Percentiles rank a stretch among this genome's conserved stretches.
phyloP scores from a whole-genome alignment of 2,329 filamentous ascomycete genomes.

The Hymenoscyphus linearis region DNA sequence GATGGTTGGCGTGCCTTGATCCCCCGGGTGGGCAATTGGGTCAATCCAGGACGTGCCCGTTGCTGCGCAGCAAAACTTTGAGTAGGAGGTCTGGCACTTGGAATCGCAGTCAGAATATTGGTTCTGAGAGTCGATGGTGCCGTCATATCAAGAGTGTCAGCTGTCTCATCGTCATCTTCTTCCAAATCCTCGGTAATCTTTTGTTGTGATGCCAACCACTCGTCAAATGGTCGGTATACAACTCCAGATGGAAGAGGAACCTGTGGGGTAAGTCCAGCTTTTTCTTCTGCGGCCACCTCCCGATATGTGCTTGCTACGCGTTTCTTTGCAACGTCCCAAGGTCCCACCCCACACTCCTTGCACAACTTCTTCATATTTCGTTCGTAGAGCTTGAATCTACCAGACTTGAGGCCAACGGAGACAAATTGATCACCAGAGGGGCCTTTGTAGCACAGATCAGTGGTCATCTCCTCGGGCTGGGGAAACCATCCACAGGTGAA shows the following conservation, averaged over 20 bases:
- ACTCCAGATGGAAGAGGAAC: conserved; percentile 57
- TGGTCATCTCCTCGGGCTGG: conserved; percentile 50
- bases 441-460: conserved; percentile 50
- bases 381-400: conserved; percentile 33
- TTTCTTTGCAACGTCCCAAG: conserved; percentile 43
- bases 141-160: conserved; percentile 15
- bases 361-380: conserved; percentile 55
- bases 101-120: conserved; percentile 16
- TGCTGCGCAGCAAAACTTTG: conserved; percentile 65
- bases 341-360: conserved; percentile 53
- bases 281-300: conserved; percentile 64
- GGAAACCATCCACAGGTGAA: conserved; percentile 75
- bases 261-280: conserved; percentile 56
- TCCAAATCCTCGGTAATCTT: conserved; percentile 1
- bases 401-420: conserved; percentile 40
- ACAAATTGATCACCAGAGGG: conserved; percentile 54
- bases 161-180: conserved; percentile 11
- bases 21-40: conserved; percentile 13
- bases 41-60: conserved; percentile 50
- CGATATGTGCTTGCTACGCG: conserved; percentile 50
- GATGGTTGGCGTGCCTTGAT: conserved; percentile 18
- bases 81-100: conserved; percentile 44
- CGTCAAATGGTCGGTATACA: conserved; percentile 60
- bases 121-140: neutral
- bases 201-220: conserved; percentile 50